These are phyloP conservation scores for Candida sanyaensis DNA, from an alignment of 1,139 yeast genomes.

Conservation along the genomic window DNA sequence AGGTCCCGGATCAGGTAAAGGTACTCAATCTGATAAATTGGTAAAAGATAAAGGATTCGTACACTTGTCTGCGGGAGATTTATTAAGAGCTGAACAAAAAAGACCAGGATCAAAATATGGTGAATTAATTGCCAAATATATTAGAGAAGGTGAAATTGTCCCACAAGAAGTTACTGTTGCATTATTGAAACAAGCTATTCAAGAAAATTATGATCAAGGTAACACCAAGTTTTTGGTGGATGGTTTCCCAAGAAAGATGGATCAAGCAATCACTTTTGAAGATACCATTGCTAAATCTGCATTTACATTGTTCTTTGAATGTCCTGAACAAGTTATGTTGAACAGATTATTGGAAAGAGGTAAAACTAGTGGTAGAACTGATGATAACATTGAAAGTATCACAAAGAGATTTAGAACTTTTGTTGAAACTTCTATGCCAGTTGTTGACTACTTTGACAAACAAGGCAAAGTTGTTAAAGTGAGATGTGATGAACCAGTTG, in stretches of 20 bases:
- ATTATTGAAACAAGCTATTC: conserved; percentile 76
- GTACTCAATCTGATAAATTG: conserved; percentile 89
- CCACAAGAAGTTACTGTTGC: conserved; percentile 96
- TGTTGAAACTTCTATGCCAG: conserved; percentile 92
- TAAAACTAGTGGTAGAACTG: conserved; percentile 90
- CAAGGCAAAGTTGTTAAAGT: conserved; percentile 79
- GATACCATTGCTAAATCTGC: conserved; percentile 72
- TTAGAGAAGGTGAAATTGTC: conserved; percentile 86
- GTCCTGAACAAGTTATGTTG: conserved; percentile 90
- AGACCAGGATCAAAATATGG: conserved; percentile 86
- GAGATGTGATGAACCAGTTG: conserved; percentile 78
- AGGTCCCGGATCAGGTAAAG: conserved; percentile 94
- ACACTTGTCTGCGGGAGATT: conserved; percentile 93
- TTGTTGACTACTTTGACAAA: conserved; percentile 77
- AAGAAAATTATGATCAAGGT: conserved; percentile 53
- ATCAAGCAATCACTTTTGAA: conserved; percentile 92
- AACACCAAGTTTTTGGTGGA: conserved; percentile 71
- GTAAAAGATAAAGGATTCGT: conserved; percentile 80
- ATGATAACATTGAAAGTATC: conserved; percentile 90
- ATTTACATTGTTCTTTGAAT: conserved; percentile 87
- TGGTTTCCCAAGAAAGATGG: conserved; percentile 98
- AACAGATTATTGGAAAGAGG: conserved; percentile 86
- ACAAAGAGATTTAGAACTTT: conserved; percentile 86
- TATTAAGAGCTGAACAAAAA: conserved; percentile 86
- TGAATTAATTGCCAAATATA: conserved; percentile 77